Conservation (phyloP, 2,329 filamentous ascomycete genomes). For the Neofusicoccum sp. region DNA sequence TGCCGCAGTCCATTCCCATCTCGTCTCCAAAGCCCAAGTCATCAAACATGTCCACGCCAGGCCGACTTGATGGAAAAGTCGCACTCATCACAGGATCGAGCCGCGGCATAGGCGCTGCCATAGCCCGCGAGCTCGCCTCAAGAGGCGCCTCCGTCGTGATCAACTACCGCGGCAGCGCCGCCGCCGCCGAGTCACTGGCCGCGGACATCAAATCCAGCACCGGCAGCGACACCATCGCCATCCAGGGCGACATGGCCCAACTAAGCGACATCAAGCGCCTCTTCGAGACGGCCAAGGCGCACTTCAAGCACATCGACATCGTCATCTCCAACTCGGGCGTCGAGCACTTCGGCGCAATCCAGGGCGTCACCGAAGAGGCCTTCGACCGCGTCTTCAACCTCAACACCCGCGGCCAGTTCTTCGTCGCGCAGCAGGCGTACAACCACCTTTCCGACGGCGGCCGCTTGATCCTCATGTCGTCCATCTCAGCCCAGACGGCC, state of each 20-base stretch:
- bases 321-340: constrained; percentile 59
- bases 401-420: constrained; percentile 51
- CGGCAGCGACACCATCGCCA: too few species aligned
- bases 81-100: constrained; percentile 39
- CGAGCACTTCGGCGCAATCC: constrained; percentile 65
- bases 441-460: constrained; percentile 20
- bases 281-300: constrained; percentile 37
- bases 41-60: too few species aligned
- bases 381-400: constrained; percentile 68
- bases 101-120: constrained; percentile 45
- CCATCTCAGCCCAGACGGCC: constrained; percentile 19
- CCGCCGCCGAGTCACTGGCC: constrained; percentile 28
- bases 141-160: constrained; percentile 46
- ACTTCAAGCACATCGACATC: constrained; percentile 45
- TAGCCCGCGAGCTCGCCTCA: constrained; percentile 42
- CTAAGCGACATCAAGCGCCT: constrained; percentile 33
- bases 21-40: too few species aligned
- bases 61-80: too few species aligned
- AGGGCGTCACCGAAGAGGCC: constrained; percentile 55
- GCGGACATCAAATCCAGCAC: constrained; percentile 34
- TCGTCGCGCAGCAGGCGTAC: constrained; percentile 27
- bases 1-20: too few species aligned
- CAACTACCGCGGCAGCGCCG: constrained; percentile 45
- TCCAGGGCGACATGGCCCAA: too few species aligned
- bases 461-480: constrained; percentile 21